phyloP scores from a whole-genome alignment of 768 basidiomycete genomes.

The Rhizopogon vulgaris region DNA sequence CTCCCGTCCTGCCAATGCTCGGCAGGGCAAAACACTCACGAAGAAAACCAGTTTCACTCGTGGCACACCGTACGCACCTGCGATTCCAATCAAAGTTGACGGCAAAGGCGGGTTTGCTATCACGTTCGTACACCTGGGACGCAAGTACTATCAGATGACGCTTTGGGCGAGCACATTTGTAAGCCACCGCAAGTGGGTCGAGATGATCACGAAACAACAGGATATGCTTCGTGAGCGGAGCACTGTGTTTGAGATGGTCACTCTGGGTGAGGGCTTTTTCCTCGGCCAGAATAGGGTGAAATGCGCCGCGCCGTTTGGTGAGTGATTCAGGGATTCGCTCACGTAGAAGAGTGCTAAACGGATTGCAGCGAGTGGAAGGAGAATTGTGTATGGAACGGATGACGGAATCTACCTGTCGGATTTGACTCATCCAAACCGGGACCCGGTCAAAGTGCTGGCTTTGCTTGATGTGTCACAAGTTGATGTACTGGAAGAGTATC shows the following conservation, averaged over 20 bases:
- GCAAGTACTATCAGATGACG: constrained; percentile 87
- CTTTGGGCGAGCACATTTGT: constrained; percentile 86
- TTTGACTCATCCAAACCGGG: constrained; percentile 64
- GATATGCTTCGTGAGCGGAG: constrained; percentile 77
- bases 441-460: constrained; percentile 86
- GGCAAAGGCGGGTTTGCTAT: constrained; percentile 86
- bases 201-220: constrained; percentile 87
- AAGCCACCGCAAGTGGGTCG: constrained; percentile 90
- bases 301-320: constrained; percentile 83
- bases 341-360: not conserved
- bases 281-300: constrained; percentile 80
- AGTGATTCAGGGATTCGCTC: constrained; percentile 30
- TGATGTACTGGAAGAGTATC: constrained; percentile 93
- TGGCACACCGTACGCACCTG: constrained; percentile 36
- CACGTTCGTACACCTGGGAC: constrained; percentile 90
- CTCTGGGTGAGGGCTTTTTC: constrained; percentile 87
- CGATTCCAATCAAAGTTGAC: constrained; percentile 46
- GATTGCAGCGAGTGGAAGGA: constrained; percentile 63
- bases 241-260: constrained; percentile 77
- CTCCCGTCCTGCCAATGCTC: constrained; percentile 26
- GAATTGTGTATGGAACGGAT: constrained; percentile 94
- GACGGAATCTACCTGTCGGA: constrained; percentile 96
- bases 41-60: constrained; percentile 38
- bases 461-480: constrained; percentile 90
- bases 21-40: constrained; percentile 39